Base-by-base conservation (phyloP, 2,329 filamentous ascomycete species). In the Chaetothyriales sp. region DNA sequence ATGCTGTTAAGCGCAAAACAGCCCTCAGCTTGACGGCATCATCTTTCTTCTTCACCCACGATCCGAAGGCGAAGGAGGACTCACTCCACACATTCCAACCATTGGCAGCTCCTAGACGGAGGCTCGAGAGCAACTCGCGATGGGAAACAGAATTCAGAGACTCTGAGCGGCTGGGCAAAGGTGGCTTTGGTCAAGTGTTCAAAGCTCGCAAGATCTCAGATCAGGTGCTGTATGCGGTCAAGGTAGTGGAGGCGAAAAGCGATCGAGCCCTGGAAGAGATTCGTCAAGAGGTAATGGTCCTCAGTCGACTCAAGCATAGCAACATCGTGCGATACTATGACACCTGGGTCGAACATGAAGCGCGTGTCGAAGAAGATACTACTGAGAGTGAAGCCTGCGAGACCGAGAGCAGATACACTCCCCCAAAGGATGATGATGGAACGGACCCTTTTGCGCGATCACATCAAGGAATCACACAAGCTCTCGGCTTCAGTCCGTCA, bases 141-240 rank as follows among this genome's bases (percentile, higher is more conserved):
- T 98, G 95, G 63, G 78, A 77, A 9, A 84, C 84, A 61, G 92
- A 96, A 60, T 98, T 94, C 67, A 81, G 89, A 18, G 89, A 96
- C 67, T 82, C 92, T 62, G 87, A 86, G 12, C 79, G 85, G 3
- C 73, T 98, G 10, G 92, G 92, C 2, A 93, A 90, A 64, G 92
- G 92, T 44, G 92, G 90, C 0, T 98, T 95, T 67, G 92, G 92
- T 4, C 87, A 95, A 67, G 92, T 98, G 19, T 87, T 96, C 50
- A 93, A 95, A 65, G 90, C 90, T 2, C 79, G 90, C 28, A 94
- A 95, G 66, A 95, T 92, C 68, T 78, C 95, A 3, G 92, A 96
- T 64, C 86, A 86, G 0, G 85, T 89, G 52, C 83, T 93, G 44
- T 98, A 96, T 67, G 92, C 92, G 18, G 86, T 98, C 64, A 98